Conservation (phyloP, 2,329 filamentous ascomycete genomes). For the Rhexocercosporidium sp. region DNA sequence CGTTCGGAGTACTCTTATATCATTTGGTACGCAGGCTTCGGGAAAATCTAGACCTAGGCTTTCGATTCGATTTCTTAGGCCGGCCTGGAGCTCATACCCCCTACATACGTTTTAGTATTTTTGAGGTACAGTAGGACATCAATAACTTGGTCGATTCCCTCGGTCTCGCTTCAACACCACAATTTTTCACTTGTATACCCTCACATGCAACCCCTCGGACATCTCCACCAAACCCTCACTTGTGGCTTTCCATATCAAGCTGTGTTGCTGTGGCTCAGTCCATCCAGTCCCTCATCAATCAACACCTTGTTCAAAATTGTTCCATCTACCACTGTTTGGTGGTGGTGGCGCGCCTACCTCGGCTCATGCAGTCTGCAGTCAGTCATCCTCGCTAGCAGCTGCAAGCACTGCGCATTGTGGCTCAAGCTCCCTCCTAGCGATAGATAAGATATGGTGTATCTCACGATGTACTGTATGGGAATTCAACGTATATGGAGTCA, state of each 20-base stretch:
- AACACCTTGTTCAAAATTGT: too few species aligned
- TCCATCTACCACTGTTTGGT: too few species aligned
- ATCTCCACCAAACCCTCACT: not conserved
- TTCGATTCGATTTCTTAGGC: too few species aligned
- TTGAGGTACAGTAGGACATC: too few species aligned
- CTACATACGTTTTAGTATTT: too few species aligned
- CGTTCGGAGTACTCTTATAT: not conserved
- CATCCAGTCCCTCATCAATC: not conserved
- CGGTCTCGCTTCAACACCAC: not conserved
- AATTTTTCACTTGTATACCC: not conserved
- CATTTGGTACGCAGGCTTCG: not conserved
- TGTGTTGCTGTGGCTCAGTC: not conserved
- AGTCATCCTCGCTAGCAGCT: too few species aligned
- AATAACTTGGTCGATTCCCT: too few species aligned
- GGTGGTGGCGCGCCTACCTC: not conserved
- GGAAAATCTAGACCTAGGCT: too few species aligned
- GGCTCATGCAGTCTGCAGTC: constrained; percentile 5
- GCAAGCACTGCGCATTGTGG: constrained; percentile 6
- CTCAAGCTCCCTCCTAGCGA: not conserved
- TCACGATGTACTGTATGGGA: not conserved
- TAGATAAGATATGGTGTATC: not conserved
- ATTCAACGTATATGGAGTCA: not conserved
- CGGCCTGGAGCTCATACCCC: too few species aligned
- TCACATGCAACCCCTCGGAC: not conserved
- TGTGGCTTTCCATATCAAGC: not conserved